These are phyloP conservation scores for Diaporthe batatas DNA, from an alignment of 2,329 filamentous ascomycete species.

Conservation along the genomic window DNA sequence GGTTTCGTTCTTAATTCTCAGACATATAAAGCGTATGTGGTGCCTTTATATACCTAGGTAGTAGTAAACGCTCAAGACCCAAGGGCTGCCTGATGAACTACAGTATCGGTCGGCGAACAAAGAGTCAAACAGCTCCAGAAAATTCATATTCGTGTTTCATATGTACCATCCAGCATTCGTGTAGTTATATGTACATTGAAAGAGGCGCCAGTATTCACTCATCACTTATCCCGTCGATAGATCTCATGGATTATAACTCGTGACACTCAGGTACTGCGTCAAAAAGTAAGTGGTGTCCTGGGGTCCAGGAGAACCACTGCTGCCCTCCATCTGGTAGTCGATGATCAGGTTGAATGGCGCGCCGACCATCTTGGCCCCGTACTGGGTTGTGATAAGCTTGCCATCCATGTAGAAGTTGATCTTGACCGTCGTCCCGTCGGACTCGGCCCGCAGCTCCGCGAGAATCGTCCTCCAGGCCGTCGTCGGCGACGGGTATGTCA, in stretches of 20 bases:
- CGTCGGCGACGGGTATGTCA: slow-evolving; percentile 58
- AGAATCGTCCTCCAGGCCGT: slow-evolving; percentile 62
- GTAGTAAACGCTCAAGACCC: no score
- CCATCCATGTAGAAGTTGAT: slow-evolving; percentile 67
- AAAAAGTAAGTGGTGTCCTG: slow-evolving; percentile 42
- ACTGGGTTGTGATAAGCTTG: slow-evolving; percentile 59
- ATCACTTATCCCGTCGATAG: no score
- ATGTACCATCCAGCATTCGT: not conserved
- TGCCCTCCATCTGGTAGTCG: slow-evolving; percentile 45
- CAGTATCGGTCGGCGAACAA: not conserved
- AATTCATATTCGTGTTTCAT: not conserved
- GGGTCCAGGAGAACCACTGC: slow-evolving; percentile 42
- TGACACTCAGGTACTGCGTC: slow-evolving; percentile 43
- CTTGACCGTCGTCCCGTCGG: slow-evolving; percentile 60
- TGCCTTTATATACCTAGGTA: no score
- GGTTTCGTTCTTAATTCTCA: no score
- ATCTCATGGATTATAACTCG: slow-evolving; percentile 43
- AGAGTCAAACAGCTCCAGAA: not conserved
- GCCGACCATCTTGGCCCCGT: slow-evolving; percentile 61
- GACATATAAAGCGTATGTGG: no score
- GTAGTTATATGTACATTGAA: slow-evolving; percentile 21
- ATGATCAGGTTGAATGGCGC: slow-evolving; percentile 55
- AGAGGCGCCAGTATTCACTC: not conserved
- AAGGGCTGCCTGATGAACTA: no score
- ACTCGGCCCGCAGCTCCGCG: slow-evolving; percentile 62